These are phyloP conservation scores for Chlorella sp. DNA, from an alignment of 139 green algal species.

Conservation along the genomic window DNA sequence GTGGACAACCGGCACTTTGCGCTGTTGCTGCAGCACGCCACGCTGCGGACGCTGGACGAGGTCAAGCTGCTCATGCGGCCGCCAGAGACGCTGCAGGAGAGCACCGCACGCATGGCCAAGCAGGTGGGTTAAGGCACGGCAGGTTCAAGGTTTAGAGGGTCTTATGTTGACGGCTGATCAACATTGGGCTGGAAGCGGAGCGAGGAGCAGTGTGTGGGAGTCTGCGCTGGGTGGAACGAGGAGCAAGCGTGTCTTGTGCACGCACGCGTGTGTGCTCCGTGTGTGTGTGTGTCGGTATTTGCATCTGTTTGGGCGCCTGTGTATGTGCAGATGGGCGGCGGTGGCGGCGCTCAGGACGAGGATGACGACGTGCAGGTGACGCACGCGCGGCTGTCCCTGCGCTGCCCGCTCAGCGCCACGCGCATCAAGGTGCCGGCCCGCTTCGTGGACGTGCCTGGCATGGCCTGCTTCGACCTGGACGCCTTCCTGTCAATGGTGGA, in stretches of 20 bases:
- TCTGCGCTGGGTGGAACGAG: no score
- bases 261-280: neutral
- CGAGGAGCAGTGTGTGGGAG: no score
- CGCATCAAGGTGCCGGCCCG: slow-evolving; percentile 50
- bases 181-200: no score
- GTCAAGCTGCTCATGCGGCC: slow-evolving; percentile 63
- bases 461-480: slow-evolving; percentile 76
- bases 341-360: slow-evolving; percentile 9
- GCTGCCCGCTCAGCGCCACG: slow-evolving; percentile 39
- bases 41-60: slow-evolving; percentile 29
- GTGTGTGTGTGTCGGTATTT: no score
- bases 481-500: slow-evolving; percentile 64
- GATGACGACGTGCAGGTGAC: slow-evolving; percentile 35
- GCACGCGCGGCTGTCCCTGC: slow-evolving; percentile 46
- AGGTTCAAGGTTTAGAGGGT: no score
- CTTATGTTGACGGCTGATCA: no score
- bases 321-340: neutral
- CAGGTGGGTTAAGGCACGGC: no score
- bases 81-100: slow-evolving; percentile 32
- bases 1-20: slow-evolving; percentile 18
- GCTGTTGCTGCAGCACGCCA: slow-evolving; percentile 41
- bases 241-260: no score
- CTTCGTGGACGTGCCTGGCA: slow-evolving; percentile 32
- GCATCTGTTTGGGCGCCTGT: no score
- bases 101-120: slow-evolving; percentile 33